These are phyloP conservation scores for Citrus hindsii DNA, from an alignment of 345 rosid species.

Conservation along the genomic window DNA sequence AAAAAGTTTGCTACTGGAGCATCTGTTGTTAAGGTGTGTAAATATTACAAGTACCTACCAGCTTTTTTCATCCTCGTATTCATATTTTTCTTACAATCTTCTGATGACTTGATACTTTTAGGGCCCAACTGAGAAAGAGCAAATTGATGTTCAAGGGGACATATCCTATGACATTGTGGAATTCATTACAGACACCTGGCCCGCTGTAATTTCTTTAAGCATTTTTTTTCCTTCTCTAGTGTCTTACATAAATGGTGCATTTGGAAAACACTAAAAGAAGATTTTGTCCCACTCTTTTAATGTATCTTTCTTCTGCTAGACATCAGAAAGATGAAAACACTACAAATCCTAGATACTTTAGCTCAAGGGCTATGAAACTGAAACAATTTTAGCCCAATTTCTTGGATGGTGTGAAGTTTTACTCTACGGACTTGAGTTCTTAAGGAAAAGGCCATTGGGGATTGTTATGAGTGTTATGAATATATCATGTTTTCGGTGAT, in stretches of 20 bases:
- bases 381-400: background rate
- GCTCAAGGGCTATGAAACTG: background rate
- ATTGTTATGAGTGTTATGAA: too few species aligned
- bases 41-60: background rate
- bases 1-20: constrained; percentile 98
- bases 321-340: background rate
- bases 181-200: constrained; percentile 85
- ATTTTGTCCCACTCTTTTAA: background rate
- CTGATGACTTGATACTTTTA: constrained; percentile 21
- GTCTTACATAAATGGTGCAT: background rate
- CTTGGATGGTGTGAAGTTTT: background rate
- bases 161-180: constrained; percentile 82
- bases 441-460: too few species aligned
- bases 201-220: constrained; percentile 46
- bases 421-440: background rate
- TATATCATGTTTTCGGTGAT: too few species aligned
- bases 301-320: background rate
- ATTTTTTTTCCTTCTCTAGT: background rate
- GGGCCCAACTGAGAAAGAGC: constrained; percentile 99
- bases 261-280: background rate
- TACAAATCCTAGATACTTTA: background rate
- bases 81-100: constrained; percentile 2
- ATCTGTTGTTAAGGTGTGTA: constrained; percentile 87
- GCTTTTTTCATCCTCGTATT: constrained; percentile 1
- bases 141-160: constrained; percentile 98